Base-by-base conservation (phyloP, 345 rosid species). In the Euclidium syriacum region DNA sequence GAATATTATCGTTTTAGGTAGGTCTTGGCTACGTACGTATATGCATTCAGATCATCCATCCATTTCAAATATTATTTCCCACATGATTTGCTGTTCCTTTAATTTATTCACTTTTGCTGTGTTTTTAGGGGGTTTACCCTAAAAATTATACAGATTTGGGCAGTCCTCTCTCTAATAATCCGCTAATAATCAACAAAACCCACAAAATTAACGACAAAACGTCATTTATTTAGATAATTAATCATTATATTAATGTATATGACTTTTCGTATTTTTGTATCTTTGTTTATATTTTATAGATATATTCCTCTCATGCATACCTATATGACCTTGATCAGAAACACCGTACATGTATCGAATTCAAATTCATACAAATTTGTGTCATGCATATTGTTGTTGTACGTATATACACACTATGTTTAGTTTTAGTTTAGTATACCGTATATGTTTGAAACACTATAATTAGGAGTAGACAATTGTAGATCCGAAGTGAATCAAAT, bases 231-330 rank as follows among this genome's bases (percentile, higher is more conserved):
- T 43, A 18, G 14, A 23, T 15, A 23, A 34, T 53, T 15, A 23
- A 34, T 53, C 19, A n/a, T 32, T 33, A 20, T 27, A 20, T 32
- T 23, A 33, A 43, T 20, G 61, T 42, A 10, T 42, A 7, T 42
- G 44, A n/a, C 53, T 14, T 53, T 19, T 53, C 43, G 34, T 41
- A 34, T 29, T 52, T 40, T 41, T 30, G 59, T 65, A 34, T 34
- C 4, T 18, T 14, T 24, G 49, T 27, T 18, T 41, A 34, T 53
- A 43, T 55, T 46, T 14, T 55, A 33, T 44, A 46, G 10, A 54
- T 56, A 56, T n/a, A n/a, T n/a, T 56, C 34, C 39, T 58, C 34
- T 17, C 56, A 34, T 65, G 71, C 63, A 44, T 44, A 20, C n/a
- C 42, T 43, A 19, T 35, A 33, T 33, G 35, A 42, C 16, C 19